These are phyloP conservation scores for Hyaloscypha hepaticicola DNA, from an alignment of 495 filamentous ascomycete genomes.

Conservation along the genomic window DNA sequence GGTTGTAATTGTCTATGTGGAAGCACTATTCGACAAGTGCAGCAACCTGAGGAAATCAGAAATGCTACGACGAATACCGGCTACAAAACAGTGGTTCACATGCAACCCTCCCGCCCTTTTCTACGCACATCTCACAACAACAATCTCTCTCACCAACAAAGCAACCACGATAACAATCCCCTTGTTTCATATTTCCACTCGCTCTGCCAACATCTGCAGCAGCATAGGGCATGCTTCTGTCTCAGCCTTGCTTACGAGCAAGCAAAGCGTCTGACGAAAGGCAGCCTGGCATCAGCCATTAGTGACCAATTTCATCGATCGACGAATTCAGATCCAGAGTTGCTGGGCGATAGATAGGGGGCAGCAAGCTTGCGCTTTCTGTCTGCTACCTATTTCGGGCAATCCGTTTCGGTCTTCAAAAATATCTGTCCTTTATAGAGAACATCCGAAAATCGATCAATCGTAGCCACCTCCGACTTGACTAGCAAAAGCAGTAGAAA, in stretches of 20 bases:
- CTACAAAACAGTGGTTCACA: constrained; percentile 3
- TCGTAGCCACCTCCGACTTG: constrained; percentile 91
- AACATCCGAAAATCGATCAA: constrained; percentile 51
- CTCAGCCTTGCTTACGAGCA: background rate
- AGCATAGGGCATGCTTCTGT: constrained; percentile 16
- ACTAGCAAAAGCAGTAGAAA: constrained; percentile 94
- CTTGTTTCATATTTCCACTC: constrained; percentile 3
- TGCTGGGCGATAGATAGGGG: constrained; percentile 20
- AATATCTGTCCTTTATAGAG: constrained; percentile 9
- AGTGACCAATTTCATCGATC: constrained; percentile 18
- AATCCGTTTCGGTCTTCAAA: constrained; percentile 24
- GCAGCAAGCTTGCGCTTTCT: constrained; percentile 7
- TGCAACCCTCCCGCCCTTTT: constrained; percentile 1
- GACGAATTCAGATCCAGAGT: constrained; percentile 20
- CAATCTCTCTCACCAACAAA: constrained; percentile 14
- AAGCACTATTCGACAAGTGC: constrained; percentile 6
- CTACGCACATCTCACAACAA: background rate
- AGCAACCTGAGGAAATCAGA: background rate
- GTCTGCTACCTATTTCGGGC: constrained; percentile 13
- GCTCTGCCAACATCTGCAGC: background rate
- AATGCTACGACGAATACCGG: background rate
- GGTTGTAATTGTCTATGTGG: constrained; percentile 13
- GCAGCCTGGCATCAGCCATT: background rate
- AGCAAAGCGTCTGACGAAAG: constrained; percentile 8
- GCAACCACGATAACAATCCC: constrained; percentile 13